A percentile compares a stretch with the other conserved stretches of the same genome.
Conservation (phyloP, 139 green algal genomes). For the Diplosphaera chodatii region DNA sequence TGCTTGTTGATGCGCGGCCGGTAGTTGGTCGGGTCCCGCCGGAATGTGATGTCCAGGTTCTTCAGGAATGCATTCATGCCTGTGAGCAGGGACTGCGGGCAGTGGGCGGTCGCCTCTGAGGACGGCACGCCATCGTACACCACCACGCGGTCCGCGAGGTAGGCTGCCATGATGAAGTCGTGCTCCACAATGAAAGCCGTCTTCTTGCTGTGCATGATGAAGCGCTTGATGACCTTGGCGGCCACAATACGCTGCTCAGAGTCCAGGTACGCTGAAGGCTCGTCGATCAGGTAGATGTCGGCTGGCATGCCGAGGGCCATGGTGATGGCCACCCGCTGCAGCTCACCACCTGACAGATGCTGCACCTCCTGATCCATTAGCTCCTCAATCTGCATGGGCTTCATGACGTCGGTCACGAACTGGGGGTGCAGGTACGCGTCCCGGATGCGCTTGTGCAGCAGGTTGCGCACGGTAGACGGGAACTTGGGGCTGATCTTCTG, state of each 20-base stretch:
- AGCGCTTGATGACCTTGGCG: constrained; percentile 98
- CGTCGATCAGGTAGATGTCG: constrained; percentile 98
- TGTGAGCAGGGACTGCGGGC: constrained; percentile 74
- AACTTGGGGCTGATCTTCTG: constrained; percentile 99
- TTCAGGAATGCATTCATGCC: constrained; percentile 91
- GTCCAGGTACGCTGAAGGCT: constrained; percentile 97
- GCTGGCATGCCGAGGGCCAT: constrained; percentile 89
- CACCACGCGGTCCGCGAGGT: constrained; percentile 94
- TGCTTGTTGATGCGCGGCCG: constrained; percentile 98
- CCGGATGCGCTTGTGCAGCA: constrained; percentile 94
- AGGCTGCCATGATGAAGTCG: constrained; percentile 99
- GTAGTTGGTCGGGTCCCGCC: constrained; percentile 97
- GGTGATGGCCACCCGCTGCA: constrained; percentile 93
- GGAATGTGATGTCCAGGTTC: constrained; percentile 98
- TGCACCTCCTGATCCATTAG: constrained; percentile 94
- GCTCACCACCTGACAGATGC: constrained; percentile 87
- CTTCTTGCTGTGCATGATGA: constrained; percentile 99
- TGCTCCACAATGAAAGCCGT: constrained; percentile 99
- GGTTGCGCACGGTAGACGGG: constrained; percentile 72
- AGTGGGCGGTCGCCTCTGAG: constrained; percentile 63
- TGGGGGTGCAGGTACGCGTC: constrained; percentile 92
- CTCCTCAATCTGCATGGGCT: constrained; percentile 84
- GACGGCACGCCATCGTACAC: constrained; percentile 93
- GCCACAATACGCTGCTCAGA: constrained; percentile 96
- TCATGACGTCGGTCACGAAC: constrained; percentile 86